Conservation (phyloP, 1,139 yeast species). For the Candida sp. region DNA sequence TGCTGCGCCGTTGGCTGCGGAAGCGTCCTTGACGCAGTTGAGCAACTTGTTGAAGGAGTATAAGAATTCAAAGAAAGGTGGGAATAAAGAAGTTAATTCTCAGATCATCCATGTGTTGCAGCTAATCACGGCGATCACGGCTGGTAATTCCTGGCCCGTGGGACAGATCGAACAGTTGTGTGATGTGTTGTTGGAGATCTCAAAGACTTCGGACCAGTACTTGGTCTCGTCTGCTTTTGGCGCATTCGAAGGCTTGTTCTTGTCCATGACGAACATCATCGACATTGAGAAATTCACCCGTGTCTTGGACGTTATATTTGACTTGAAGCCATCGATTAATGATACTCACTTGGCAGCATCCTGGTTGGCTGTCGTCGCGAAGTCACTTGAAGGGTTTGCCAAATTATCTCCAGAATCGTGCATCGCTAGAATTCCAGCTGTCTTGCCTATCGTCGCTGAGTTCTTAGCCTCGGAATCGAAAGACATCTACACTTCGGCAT, state of each 20-base stretch:
- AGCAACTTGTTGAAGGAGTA: constrained; percentile 41
- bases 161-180: constrained; percentile 72
- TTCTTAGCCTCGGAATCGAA: constrained; percentile 71
- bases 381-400: constrained; percentile 77
- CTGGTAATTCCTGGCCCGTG: constrained; percentile 84
- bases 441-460: constrained; percentile 59
- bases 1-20: constrained; percentile 73
- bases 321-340: constrained; percentile 78
- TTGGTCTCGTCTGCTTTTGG: constrained; percentile 80
- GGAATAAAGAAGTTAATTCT: constrained; percentile 51
- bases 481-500: constrained; percentile 75
- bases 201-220: constrained; percentile 85
- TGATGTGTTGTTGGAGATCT: constrained; percentile 73
- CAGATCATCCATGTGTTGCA: constrained; percentile 79
- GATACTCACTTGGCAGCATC: constrained; percentile 90
- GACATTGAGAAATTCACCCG: constrained; percentile 64
- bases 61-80: constrained; percentile 19
- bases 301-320: constrained; percentile 74
- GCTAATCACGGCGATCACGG: constrained; percentile 67
- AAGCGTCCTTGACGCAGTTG: constrained; percentile 62
- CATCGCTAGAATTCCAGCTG: constrained; percentile 56
- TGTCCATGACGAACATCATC: constrained; percentile 69
- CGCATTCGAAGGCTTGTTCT: constrained; percentile 86
- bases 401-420: constrained; percentile 61
- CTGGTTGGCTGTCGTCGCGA: constrained; percentile 95